Evolutionary conservation across 2,329 filamentous ascomycete genomes (phyloP).

Genomic region (Sporothrix dimorphospora): DNA sequence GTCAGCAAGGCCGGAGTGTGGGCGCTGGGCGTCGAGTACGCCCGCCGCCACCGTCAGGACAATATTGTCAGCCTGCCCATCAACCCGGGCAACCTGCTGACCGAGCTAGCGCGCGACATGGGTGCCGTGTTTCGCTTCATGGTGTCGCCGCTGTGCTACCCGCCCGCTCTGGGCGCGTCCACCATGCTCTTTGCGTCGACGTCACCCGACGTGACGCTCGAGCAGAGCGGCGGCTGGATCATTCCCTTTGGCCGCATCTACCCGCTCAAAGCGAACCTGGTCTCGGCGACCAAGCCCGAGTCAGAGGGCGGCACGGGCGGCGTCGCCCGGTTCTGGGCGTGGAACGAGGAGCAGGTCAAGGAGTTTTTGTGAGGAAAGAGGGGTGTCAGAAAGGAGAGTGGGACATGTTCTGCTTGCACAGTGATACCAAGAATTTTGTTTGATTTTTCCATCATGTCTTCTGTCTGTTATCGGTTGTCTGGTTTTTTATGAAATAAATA

Average conservation of each 20-base stretch:
- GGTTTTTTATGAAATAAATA: too few relatives aligned
- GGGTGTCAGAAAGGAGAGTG: background rate
- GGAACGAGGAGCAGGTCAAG: conserved; percentile 31
- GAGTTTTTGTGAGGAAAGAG: conserved; percentile 15
- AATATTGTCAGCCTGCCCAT: conserved; percentile 34
- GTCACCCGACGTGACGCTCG: conserved; percentile 48
- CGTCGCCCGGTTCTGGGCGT: conserved; percentile 26
- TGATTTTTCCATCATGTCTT: background rate
- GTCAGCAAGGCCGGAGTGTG: conserved; percentile 34
- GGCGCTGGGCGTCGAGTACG: conserved; percentile 34
- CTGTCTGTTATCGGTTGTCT: too few relatives aligned
- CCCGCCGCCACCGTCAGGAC: conserved; percentile 27
- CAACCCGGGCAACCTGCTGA: conserved; percentile 48
- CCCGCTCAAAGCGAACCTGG: conserved; percentile 10
- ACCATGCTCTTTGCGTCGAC: conserved; percentile 53
- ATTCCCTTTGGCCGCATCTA: conserved; percentile 29
- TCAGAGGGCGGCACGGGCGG: conserved; percentile 28
- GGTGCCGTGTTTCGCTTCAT: conserved; percentile 32
- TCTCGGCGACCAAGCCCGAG: conserved; percentile 17
- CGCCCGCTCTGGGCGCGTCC: conserved; percentile 48
- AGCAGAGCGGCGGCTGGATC: conserved; percentile 34
- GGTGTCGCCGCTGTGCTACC: conserved; percentile 36
- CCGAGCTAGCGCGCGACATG: conserved; percentile 44
- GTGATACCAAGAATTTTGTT: conserved; percentile 1
- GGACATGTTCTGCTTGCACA: background rate